Conservation (phyloP, 495 filamentous ascomycete genomes). For the Parathielavia hyrcaniae region DNA sequence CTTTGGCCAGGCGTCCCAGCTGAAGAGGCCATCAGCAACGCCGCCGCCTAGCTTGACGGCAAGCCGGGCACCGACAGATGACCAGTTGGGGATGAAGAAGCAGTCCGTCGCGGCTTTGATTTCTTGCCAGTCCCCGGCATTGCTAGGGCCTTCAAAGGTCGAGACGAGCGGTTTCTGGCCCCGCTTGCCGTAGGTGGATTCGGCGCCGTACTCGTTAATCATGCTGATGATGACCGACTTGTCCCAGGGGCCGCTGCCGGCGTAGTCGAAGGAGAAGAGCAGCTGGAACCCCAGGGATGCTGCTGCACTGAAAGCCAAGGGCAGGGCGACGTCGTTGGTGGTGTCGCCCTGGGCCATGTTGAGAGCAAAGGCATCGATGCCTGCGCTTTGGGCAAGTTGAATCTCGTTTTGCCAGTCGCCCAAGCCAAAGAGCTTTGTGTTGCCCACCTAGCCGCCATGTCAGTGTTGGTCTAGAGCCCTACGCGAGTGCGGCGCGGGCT, state of each 20-base stretch:
- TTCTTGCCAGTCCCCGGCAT: conserved; percentile 23
- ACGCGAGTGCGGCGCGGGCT: too few species aligned
- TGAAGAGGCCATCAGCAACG: conserved; percentile 35
- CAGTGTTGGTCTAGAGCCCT: too few species aligned
- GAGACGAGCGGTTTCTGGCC: conserved; percentile 28
- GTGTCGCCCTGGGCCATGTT: conserved; percentile 33
- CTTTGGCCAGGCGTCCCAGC: conserved; percentile 39
- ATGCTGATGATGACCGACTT: conserved; percentile 26
- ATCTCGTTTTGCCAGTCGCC: conserved; percentile 34
- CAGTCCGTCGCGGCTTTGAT: conserved; percentile 30
- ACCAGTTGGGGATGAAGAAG: conserved; percentile 32
- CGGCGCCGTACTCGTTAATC: conserved; percentile 25
- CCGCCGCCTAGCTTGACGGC: conserved; percentile 8
- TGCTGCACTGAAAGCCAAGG: conserved; percentile 34
- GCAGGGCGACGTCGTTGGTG: conserved; percentile 21
- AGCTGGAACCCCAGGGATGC: conserved; percentile 31
- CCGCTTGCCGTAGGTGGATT: conserved; percentile 27
- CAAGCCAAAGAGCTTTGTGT: conserved; percentile 24
- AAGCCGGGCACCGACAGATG: conserved; percentile 16
- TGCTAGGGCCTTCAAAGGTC: conserved; percentile 28
- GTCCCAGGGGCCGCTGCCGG: conserved; percentile 24
- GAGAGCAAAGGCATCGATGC: conserved; percentile 37
- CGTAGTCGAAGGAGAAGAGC: conserved; percentile 41
- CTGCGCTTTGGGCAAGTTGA: conserved; percentile 27
- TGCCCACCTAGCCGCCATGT: too few species aligned